These are phyloP conservation scores for Periglandula ipomoeae DNA, from an alignment of 2,329 filamentous ascomycete species.

Conservation along the genomic window DNA sequence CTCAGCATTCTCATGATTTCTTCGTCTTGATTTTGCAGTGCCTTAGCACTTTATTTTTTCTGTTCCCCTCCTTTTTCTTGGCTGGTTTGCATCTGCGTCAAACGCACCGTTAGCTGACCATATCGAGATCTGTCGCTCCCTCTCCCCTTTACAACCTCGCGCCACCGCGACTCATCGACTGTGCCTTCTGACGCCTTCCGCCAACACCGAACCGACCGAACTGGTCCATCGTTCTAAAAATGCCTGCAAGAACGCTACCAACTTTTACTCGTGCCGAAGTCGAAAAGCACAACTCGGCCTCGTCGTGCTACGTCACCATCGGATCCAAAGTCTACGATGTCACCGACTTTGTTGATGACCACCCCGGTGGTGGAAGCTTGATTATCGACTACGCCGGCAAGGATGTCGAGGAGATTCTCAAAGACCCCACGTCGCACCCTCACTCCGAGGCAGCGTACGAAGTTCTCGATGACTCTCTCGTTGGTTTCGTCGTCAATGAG, in stretches of 20 bases:
- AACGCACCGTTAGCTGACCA: too few relatives aligned
- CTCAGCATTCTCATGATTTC: background rate
- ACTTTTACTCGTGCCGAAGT: constrained; percentile 76
- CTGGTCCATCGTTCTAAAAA: constrained; percentile 26
- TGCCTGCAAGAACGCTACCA: constrained; percentile 76
- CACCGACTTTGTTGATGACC: constrained; percentile 80
- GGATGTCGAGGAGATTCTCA: constrained; percentile 74
- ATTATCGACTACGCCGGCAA: constrained; percentile 85
- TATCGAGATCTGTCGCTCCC: too few relatives aligned
- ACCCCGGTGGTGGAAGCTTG: constrained; percentile 83
- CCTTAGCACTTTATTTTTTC: background rate
- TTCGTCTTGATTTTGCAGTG: background rate
- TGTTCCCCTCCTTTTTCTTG: background rate
- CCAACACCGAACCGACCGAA: background rate
- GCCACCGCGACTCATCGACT: background rate
- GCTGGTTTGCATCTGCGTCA: too few relatives aligned
- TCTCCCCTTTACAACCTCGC: background rate
- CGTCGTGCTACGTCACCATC: constrained; percentile 89
- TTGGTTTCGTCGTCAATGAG: constrained; percentile 67
- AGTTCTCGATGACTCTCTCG: constrained; percentile 75
- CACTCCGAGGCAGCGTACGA: constrained; percentile 96
- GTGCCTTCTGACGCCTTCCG: background rate
- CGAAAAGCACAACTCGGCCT: constrained; percentile 64
- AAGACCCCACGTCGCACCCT: constrained; percentile 70
- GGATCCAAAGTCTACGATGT: constrained; percentile 91